Evolutionary conservation across 495 filamentous ascomycete species (phyloP).

Genomic region (Penicillium diatomitis): DNA sequence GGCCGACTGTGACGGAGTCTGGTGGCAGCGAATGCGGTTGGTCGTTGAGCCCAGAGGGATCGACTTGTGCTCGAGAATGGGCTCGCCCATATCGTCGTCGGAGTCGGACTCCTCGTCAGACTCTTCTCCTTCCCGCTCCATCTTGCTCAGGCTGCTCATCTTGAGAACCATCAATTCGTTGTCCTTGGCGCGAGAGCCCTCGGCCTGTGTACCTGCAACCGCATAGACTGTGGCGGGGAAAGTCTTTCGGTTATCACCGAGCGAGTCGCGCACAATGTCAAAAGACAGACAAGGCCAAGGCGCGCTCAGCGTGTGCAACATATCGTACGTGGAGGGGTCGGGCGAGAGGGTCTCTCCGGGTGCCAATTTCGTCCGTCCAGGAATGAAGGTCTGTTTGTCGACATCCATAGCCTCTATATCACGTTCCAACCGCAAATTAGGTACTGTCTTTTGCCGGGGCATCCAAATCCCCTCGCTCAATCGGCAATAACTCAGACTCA

Average conservation of each 20-base stretch:
- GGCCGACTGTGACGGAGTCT: constrained; percentile 51
- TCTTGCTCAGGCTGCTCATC: constrained; percentile 79
- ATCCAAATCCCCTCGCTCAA: not conserved
- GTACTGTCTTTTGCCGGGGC: not conserved
- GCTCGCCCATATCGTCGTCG: constrained; percentile 72
- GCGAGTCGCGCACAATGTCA: constrained; percentile 78
- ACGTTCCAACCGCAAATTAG: not conserved
- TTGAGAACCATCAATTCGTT: constrained; percentile 95
- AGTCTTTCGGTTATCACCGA: constrained; percentile 81
- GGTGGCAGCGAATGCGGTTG: constrained; percentile 83
- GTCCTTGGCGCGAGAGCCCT: constrained; percentile 60
- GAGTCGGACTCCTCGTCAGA: constrained; percentile 69
- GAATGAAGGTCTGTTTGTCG: constrained; percentile 86
- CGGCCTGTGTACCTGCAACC: constrained; percentile 88
- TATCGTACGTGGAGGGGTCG: constrained; percentile 85
- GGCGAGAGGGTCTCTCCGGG: constrained; percentile 84
- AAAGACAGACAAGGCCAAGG: constrained; percentile 96
- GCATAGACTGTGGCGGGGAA: constrained; percentile 93
- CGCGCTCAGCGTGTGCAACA: constrained; percentile 86
- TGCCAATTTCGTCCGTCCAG: constrained; percentile 75
- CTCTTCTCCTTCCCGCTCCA: constrained; percentile 63
- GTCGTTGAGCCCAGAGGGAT: constrained; percentile 79
- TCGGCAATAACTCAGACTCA: constrained; percentile 13
- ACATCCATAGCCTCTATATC: constrained; percentile 73
- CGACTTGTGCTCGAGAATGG: constrained; percentile 85